phyloP scores from a whole-genome alignment of 164 flowering plant genomes.

The Umbellularia californica region DNA sequence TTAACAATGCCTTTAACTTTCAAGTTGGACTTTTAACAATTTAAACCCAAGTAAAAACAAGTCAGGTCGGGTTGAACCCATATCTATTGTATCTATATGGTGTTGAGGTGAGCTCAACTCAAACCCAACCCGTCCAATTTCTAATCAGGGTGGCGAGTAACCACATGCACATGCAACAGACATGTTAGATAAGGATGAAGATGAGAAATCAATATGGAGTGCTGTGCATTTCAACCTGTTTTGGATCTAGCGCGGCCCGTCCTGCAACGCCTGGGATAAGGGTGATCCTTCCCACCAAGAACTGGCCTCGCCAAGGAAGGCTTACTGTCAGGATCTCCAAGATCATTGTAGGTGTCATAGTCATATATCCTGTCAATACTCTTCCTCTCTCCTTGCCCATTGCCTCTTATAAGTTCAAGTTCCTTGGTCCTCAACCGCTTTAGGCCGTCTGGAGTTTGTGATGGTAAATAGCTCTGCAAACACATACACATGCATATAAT shows the following conservation, averaged over 20 bases:
- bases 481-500: too few relatives aligned
- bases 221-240: background rate
- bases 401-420: conserved; percentile 34
- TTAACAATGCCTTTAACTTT: too few relatives aligned
- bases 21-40: too few relatives aligned
- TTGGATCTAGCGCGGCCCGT: conserved; percentile 42
- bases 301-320: conserved; percentile 33
- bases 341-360: conserved; percentile 57
- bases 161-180: too few relatives aligned
- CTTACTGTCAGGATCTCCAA: conserved; percentile 49
- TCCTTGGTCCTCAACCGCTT: conserved; percentile 36
- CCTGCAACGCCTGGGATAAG: conserved; percentile 72
- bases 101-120: too few relatives aligned
- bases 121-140: too few relatives aligned
- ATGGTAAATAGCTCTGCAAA: conserved; percentile 41
- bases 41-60: too few relatives aligned
- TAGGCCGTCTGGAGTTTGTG: conserved; percentile 53
- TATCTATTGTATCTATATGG: too few relatives aligned
- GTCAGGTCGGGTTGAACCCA: too few relatives aligned
- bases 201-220: too few relatives aligned
- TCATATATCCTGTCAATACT: conserved; percentile 49
- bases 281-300: conserved; percentile 46
- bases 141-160: too few relatives aligned
- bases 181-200: too few relatives aligned
- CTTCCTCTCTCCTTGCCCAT: conserved; percentile 42